Evolutionary conservation across 2,329 filamentous ascomycete species (phyloP).

Genomic region (Basipetospora chlamydospora): DNA sequence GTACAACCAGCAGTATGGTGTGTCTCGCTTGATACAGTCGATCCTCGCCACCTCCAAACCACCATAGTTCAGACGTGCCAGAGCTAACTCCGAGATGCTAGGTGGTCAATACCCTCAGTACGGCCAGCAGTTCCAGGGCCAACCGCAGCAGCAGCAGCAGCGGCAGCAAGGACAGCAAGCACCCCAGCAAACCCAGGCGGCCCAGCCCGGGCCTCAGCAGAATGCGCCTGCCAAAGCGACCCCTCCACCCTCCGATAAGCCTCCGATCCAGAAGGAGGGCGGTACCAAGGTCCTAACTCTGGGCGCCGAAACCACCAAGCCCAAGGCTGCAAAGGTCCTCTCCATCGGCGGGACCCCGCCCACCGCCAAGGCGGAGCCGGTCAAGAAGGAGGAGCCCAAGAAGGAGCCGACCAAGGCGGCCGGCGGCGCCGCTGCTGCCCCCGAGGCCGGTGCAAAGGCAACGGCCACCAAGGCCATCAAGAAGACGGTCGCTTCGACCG

Average conservation of each 20-base stretch:
- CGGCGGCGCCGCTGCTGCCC: conserved; percentile 22
- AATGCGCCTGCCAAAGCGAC: conserved; percentile 21
- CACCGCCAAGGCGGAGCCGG: conserved; percentile 23
- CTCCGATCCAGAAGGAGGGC: conserved; percentile 34
- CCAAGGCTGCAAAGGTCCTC: conserved; percentile 29
- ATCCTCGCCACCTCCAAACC: too few species aligned
- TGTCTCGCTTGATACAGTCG: too few species aligned
- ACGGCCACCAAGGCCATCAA: conserved; percentile 79
- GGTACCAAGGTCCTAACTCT: conserved; percentile 65
- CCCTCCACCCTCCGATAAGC: conserved; percentile 31
- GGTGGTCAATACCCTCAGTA: conserved; percentile 32
- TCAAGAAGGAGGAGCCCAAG: conserved; percentile 19
- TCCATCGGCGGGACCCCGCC: conserved; percentile 24
- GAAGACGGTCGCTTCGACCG: conserved; percentile 60
- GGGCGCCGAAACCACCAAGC: conserved; percentile 42
- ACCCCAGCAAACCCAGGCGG: conserved; percentile 11
- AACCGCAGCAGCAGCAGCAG: conserved; percentile 23
- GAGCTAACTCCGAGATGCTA: neutral
- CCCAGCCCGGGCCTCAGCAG: conserved; percentile 35
- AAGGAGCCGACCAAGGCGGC: conserved; percentile 20
- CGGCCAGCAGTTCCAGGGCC: conserved; percentile 32
- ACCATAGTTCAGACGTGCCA: too few species aligned
- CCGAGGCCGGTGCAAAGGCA: conserved; percentile 70
- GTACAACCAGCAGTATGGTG: conserved; percentile 28
- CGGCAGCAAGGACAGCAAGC: conserved; percentile 24